Evolutionary conservation across 78 protist species (phyloP).

Genomic region (slime mould (Dictyostelium discoideum)): DNA sequence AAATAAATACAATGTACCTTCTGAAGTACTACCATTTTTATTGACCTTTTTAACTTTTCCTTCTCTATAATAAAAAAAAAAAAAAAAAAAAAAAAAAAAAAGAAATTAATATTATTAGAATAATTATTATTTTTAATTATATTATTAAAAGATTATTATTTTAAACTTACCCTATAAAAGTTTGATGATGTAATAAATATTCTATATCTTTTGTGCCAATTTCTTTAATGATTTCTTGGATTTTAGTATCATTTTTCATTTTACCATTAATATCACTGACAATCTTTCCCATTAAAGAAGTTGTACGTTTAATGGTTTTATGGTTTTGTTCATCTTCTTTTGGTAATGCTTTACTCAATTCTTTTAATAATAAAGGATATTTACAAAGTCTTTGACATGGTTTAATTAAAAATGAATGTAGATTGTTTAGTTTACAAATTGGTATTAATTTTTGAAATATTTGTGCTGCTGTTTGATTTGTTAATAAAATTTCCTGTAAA

Average conservation of each 20-base stretch:
- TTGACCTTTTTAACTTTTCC: slow-evolving; percentile 1
- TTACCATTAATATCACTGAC: slow-evolving; percentile 49
- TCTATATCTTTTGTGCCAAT: slow-evolving; percentile 46
- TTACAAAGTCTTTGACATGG: slow-evolving; percentile 79
- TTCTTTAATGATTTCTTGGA: slow-evolving; percentile 17
- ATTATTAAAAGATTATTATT: too few relatives aligned
- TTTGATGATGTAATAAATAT: neutral
- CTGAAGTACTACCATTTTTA: neutral
- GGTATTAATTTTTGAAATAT: slow-evolving; percentile 28
- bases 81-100: neutral
- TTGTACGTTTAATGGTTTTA: slow-evolving; percentile 31
- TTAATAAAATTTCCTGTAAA: neutral
- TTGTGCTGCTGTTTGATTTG: neutral
- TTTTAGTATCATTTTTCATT: slow-evolving; percentile 48
- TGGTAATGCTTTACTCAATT: slow-evolving; percentile 36
- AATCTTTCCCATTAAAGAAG: slow-evolving; percentile 47
- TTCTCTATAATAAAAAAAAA: neutral
- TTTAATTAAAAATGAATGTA: slow-evolving; percentile 50
- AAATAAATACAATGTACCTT: neutral
- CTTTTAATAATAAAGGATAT: slow-evolving; percentile 59
- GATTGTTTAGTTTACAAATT: neutral
- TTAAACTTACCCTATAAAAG: neutral
- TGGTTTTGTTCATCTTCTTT: slow-evolving; percentile 9
- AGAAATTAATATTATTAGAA: neutral
- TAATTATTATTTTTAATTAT: neutral